Conservation (phyloP, 768 basidiomycete species). For the Agaricus blazei region DNA sequence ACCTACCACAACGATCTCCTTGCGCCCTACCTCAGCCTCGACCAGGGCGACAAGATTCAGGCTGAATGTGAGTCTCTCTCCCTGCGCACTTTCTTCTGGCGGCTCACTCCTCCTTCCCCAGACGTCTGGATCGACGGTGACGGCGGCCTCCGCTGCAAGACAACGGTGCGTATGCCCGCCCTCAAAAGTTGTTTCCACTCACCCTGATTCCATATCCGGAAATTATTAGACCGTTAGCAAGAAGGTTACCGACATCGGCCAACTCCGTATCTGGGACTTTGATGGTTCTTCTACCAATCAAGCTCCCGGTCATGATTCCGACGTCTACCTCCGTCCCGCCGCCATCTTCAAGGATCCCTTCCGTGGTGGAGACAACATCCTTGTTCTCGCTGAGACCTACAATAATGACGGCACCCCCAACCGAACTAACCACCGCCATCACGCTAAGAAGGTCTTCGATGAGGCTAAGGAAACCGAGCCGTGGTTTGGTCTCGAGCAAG, state of each 20-base stretch:
- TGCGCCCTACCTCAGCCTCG: conserved; percentile 81
- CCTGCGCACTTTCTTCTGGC: conserved; percentile 15
- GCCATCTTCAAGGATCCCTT: conserved; percentile 99
- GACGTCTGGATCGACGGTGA: conserved; percentile 99
- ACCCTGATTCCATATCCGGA: conserved; percentile 7
- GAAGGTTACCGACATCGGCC: conserved; percentile 80
- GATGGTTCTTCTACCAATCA: conserved; percentile 98
- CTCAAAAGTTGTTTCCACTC: not conserved
- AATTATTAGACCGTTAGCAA: conserved; percentile 71
- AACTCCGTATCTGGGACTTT: conserved; percentile 98
- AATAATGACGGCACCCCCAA: conserved; percentile 99
- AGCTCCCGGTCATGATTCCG: conserved; percentile 92
- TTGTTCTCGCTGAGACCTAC: conserved; percentile 96
- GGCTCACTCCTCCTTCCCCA: conserved; percentile 26
- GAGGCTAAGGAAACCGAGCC: conserved; percentile 73
- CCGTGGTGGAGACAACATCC: conserved; percentile 97
- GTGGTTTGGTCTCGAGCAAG: conserved; percentile 99
- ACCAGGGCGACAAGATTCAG: conserved; percentile 90
- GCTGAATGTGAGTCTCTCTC: conserved; percentile 69
- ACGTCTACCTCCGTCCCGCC: conserved; percentile 95
- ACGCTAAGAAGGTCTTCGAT: conserved; percentile 95
- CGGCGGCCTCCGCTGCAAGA: conserved; percentile 92
- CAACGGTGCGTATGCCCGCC: conserved; percentile 55
- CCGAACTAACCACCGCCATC: conserved; percentile 92
- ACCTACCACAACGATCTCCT: conserved; percentile 79